phyloP scores from a whole-genome alignment of 768 basidiomycete genomes.

The Rhodosporidiobolus odoratus region DNA sequence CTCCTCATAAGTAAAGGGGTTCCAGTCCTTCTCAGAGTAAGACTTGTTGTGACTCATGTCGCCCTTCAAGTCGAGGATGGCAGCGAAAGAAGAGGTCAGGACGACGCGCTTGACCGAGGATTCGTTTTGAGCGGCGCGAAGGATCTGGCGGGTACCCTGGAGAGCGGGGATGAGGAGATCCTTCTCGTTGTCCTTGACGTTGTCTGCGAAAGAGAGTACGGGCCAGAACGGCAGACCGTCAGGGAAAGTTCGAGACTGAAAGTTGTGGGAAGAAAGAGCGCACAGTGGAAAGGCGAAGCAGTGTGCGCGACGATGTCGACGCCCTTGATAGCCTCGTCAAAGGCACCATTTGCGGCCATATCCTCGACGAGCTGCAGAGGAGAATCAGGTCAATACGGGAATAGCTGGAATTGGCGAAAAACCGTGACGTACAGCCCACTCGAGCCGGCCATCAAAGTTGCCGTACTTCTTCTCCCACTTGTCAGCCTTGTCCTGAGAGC shows the following conservation, averaged over 20 bases:
- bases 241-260: no score
- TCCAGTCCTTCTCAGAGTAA: constrained; percentile 55
- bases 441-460: constrained; percentile 50
- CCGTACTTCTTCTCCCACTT: constrained; percentile 55
- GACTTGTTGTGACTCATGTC: constrained; percentile 30
- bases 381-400: background rate
- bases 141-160: constrained; percentile 6
- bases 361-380: constrained; percentile 56
- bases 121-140: constrained; percentile 22
- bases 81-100: constrained; percentile 60
- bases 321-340: constrained; percentile 71
- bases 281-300: constrained; percentile 60
- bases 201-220: no score
- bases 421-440: constrained; percentile 50
- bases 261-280: no score
- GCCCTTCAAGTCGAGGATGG: constrained; percentile 7
- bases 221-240: no score
- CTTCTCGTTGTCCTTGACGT: constrained; percentile 21
- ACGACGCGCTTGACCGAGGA: constrained; percentile 61
- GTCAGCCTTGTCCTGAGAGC: constrained; percentile 58
- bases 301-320: constrained; percentile 67
- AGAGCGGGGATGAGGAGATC: constrained; percentile 26
- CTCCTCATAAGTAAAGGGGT: constrained; percentile 50
- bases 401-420: background rate
- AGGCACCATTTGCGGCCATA: constrained; percentile 57